These are phyloP conservation scores for Actinomortierella ambigua DNA, from an alignment of 371 early-diverging fungal species.

Conservation along the genomic window DNA sequence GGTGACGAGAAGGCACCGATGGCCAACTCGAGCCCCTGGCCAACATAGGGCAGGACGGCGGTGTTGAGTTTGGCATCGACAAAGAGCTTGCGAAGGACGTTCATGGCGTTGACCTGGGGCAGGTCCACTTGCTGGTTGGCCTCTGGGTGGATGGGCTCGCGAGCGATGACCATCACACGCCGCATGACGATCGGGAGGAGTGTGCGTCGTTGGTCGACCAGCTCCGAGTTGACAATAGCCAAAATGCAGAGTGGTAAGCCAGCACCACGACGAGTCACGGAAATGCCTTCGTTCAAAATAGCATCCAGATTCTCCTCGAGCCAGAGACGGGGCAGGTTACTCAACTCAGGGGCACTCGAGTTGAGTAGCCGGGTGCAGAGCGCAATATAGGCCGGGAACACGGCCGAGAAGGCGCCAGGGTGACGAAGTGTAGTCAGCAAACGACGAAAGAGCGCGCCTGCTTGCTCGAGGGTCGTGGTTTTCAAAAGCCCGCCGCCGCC, in stretches of 20 bases:
- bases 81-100: slow-evolving; percentile 83
- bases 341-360: slow-evolving; percentile 52
- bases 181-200: slow-evolving; percentile 72
- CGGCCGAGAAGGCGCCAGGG: slow-evolving; percentile 91
- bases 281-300: slow-evolving; percentile 65
- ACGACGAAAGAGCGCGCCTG: slow-evolving; percentile 63
- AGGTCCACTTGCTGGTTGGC: slow-evolving; percentile 68
- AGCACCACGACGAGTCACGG: slow-evolving; percentile 94
- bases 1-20: slow-evolving; percentile 84
- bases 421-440: slow-evolving; percentile 84
- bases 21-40: slow-evolving; percentile 75
- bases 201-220: slow-evolving; percentile 59
- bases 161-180: slow-evolving; percentile 69
- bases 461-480: slow-evolving; percentile 22
- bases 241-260: slow-evolving; percentile 90
- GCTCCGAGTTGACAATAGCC: slow-evolving; percentile 79
- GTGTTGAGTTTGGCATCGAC: slow-evolving; percentile 79
- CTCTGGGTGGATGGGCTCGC: slow-evolving; percentile 48
- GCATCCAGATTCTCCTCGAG: slow-evolving; percentile 61
- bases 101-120: slow-evolving; percentile 90
- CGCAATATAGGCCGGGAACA: slow-evolving; percentile 77
- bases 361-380: slow-evolving; percentile 71
- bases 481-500: slow-evolving; percentile 28
- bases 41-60: slow-evolving; percentile 75
- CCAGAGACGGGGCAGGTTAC: slow-evolving; percentile 67